Base-by-base conservation (phyloP, 2,329 filamentous ascomycete genomes). In the Dactylonectria macrodidyma region DNA sequence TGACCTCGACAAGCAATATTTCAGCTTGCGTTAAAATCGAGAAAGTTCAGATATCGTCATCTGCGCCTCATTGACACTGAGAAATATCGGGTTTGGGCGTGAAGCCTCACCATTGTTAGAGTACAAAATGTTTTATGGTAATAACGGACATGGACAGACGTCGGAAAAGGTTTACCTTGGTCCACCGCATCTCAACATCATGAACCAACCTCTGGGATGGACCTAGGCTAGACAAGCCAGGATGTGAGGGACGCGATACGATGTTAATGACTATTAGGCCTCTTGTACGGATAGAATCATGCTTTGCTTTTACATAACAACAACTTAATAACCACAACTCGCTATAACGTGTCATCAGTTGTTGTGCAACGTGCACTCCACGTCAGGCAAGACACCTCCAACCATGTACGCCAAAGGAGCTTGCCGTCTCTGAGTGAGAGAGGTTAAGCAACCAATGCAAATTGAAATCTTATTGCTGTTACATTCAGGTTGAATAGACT, bases 51-150 rank as follows among this genome's bases (percentile, higher is more conserved):
- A 19, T 9, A 57, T 41, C 47, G 14, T 30, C 12, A 30, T 51
- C 24, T 46, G 24, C 47, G n/a, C 12, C 33, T 46, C n/a, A 22
- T 47, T n/a, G 22, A 46, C 33, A 48, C n/a, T n/a, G 41, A 24
- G 22, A 44, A 36, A 30, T 30, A 6, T 33, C 36, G 26, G 26
- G 11, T 33, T 62, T 54, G 47, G 41, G 41, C 19, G 8, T 47
- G n/a, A 26, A 62, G 55, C 26, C 16, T 19, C 54, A 44, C 55
- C 62, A 68, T 62, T 65, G 58, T 69, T 71, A 60, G 52, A 63
- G 61, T 70, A 68, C 33, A 50, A 50, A 71, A 73, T 71, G 66
- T 76, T 65, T 75, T 76, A 78, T 68, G 66, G 68, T 74, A 75
- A 70, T 66, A 67, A 67, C 54, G 68, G 62, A 67, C 71, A 70